Conservation (phyloP, 306 rosid species). For the Morella rubra region DNA sequence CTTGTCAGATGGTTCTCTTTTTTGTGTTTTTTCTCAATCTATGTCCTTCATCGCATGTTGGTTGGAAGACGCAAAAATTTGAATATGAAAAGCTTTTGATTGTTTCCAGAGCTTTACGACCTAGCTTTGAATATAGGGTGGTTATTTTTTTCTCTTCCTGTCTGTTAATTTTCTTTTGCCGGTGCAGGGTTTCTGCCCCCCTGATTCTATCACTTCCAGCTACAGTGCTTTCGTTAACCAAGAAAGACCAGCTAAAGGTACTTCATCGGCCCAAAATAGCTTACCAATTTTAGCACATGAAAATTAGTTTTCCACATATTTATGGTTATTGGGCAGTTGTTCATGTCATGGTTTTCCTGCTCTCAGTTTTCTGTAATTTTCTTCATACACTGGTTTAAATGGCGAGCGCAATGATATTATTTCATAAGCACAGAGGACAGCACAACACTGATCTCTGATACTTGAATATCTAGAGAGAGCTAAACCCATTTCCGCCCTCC, state of each 20-base stretch:
- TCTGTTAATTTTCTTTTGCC: conserved; percentile 27
- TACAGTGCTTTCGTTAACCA: conserved; percentile 78
- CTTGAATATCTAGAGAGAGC: background rate
- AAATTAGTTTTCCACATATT: background rate
- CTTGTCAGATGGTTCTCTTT: background rate
- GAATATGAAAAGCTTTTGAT: background rate
- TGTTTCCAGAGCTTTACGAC: background rate
- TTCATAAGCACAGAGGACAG: background rate
- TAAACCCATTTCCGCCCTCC: background rate
- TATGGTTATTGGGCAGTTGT: background rate
- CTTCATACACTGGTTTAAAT: too few relatives aligned
- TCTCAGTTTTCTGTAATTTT: background rate
- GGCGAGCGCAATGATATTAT: too few relatives aligned
- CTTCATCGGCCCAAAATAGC: conserved; percentile 21
- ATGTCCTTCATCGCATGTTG: background rate
- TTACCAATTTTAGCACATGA: conserved; percentile 1
- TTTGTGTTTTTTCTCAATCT: background rate
- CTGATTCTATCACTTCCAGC: conserved; percentile 81
- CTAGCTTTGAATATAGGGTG: background rate
- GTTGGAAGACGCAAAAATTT: conserved; percentile 1
- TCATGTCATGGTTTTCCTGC: background rate
- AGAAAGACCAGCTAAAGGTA: conserved; percentile 80
- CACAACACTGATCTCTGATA: background rate
- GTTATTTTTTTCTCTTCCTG: conserved; percentile 6
- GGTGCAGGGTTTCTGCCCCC: conserved; percentile 75